phyloP scores from a whole-genome alignment of 2,329 filamentous ascomycete genomes.

The Talaromyces verruculosus region DNA sequence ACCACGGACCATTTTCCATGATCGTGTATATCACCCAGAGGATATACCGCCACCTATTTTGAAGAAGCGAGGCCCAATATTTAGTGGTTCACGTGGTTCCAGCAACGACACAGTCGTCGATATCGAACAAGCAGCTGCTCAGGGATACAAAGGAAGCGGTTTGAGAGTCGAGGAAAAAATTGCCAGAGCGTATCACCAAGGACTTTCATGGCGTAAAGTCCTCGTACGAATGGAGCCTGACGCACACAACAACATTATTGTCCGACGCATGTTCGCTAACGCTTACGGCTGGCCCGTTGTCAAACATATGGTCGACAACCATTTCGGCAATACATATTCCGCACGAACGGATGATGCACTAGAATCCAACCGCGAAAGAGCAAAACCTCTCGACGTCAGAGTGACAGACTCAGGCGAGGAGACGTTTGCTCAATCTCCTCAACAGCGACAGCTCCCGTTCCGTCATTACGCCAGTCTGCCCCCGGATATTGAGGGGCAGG shows the following conservation, averaged over 20 bases:
- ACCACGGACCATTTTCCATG: constrained; percentile 90
- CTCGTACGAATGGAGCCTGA: constrained; percentile 93
- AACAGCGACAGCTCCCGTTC: constrained; percentile 1
- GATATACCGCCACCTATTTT: constrained; percentile 79
- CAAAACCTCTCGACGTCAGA: constrained; percentile 57
- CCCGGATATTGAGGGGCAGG: constrained; percentile 28
- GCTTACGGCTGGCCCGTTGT: constrained; percentile 97
- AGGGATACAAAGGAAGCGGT: constrained; percentile 28
- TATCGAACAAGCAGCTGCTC: constrained; percentile 26
- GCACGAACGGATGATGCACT: constrained; percentile 67
- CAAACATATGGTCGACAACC: constrained; percentile 90
- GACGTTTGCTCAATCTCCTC: constrained; percentile 47
- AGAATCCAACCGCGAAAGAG: constrained; percentile 67
- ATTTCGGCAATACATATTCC: constrained; percentile 75
- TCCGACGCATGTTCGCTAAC: constrained; percentile 93
- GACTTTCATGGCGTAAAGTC: constrained; percentile 93
- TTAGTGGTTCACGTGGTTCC: constrained; percentile 26
- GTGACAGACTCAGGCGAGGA: constrained; percentile 67
- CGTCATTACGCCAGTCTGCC: constrained; percentile 26
- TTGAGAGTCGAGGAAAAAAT: constrained; percentile 99
- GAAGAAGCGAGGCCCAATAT: constrained; percentile 44
- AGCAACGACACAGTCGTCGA: constrained; percentile 22
- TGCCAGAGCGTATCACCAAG: constrained; percentile 87
- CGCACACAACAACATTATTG: constrained; percentile 97
- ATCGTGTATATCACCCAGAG: constrained; percentile 87